A percentile compares a stretch with the other conserved stretches of the same genome.
These are phyloP conservation scores for Fusarium sp. DNA, from an alignment of 2,329 filamentous ascomycete species.

Conservation along the genomic window DNA sequence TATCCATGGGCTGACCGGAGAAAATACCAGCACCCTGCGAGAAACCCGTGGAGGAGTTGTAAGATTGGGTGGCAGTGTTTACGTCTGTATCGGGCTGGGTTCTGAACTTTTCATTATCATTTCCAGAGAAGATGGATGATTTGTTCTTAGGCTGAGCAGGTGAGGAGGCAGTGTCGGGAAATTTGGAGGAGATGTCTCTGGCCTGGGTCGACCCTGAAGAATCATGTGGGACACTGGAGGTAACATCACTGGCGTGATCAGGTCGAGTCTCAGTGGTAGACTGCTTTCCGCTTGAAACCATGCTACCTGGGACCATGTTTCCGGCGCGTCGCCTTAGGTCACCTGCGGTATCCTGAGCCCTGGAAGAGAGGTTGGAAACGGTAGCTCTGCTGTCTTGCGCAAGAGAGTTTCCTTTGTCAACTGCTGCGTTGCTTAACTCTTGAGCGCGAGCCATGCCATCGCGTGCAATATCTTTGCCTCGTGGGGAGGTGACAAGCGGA, in stretches of 20 bases:
- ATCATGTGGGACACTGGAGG: conserved; percentile 6
- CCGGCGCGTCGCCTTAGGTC: conserved; percentile 19
- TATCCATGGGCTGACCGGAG: background rate
- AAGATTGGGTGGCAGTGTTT: background rate
- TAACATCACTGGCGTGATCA: conserved; percentile 9
- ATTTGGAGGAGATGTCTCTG: conserved; percentile 19
- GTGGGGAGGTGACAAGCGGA: conserved; percentile 34
- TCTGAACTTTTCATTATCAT: background rate
- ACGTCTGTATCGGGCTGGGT: background rate
- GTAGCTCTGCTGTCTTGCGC: conserved; percentile 32
- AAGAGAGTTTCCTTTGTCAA: conserved; percentile 28
- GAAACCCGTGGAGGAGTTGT: background rate
- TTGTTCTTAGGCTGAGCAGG: background rate
- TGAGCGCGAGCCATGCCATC: conserved; percentile 28
- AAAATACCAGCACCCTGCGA: background rate
- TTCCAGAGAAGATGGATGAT: background rate
- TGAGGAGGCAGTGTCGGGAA: background rate
- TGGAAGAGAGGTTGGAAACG: conserved; percentile 27
- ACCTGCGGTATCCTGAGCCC: conserved; percentile 27
- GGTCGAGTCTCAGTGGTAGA: background rate
- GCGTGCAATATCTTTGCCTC: conserved; percentile 23
- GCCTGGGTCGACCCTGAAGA: conserved; percentile 17
- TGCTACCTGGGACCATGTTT: conserved; percentile 10
- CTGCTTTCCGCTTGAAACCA: conserved; percentile 12
- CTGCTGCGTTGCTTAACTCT: conserved; percentile 28